Evolutionary conservation across 1,284 basidiomycete species (phyloP).

Genomic region (Rhodofomes roseus): DNA sequence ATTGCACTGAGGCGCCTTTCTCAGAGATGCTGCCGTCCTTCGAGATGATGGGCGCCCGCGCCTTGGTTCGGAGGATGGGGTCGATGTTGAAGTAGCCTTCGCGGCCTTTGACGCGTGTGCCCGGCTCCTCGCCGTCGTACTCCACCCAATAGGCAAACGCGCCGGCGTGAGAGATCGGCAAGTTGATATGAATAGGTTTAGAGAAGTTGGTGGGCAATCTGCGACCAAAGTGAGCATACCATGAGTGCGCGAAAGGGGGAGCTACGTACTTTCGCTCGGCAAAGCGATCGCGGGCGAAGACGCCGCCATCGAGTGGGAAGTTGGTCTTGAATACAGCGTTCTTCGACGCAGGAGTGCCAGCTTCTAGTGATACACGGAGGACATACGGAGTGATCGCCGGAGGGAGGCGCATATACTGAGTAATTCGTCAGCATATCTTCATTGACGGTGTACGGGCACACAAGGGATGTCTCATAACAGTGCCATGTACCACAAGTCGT

Average conservation of each 20-base stretch:
- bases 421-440: background rate
- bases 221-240: slow-evolving; percentile 10
- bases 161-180: slow-evolving; percentile 92
- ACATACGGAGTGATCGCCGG: slow-evolving; percentile 89
- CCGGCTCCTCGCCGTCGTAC: slow-evolving; percentile 64
- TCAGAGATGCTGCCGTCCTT: slow-evolving; percentile 45
- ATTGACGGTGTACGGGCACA: background rate
- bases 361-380: slow-evolving; percentile 83
- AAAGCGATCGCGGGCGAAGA: slow-evolving; percentile 77
- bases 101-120: slow-evolving; percentile 69
- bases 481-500: background rate
- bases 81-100: slow-evolving; percentile 96
- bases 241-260: slow-evolving; percentile 1
- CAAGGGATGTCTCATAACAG: background rate
- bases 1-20: slow-evolving; percentile 44
- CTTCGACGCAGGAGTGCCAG: slow-evolving; percentile 83
- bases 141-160: slow-evolving; percentile 94
- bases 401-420: slow-evolving; percentile 90
- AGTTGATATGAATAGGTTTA: slow-evolving; percentile 87
- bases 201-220: slow-evolving; percentile 81
- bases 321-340: slow-evolving; percentile 93
- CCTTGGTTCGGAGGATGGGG: slow-evolving; percentile 75
- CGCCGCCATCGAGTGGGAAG: slow-evolving; percentile 88
- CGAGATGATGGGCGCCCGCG: slow-evolving; percentile 70
- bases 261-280: slow-evolving; percentile 69